phyloP scores from a whole-genome alignment of 2,329 filamentous ascomycete genomes.

The Aspergillus sojae region DNA sequence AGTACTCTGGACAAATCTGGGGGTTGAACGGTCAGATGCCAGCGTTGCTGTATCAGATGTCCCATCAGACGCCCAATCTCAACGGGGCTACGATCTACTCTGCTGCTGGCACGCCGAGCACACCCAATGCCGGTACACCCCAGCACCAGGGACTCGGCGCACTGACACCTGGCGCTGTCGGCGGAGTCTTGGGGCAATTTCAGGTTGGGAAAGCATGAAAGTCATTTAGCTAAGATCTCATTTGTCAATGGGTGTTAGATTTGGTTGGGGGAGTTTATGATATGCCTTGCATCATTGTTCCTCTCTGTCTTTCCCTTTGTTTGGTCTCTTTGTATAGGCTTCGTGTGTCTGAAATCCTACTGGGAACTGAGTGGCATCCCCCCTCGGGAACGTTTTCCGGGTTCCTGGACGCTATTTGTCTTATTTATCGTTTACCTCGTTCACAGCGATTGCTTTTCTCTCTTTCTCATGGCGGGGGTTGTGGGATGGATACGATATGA shows the following conservation, averaged over 20 bases:
- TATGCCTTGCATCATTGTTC: conserved; percentile 12
- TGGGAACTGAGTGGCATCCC: not conserved
- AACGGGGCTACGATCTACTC: conserved; percentile 57
- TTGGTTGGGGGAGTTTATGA: conserved; percentile 16
- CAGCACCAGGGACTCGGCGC: conserved; percentile 58
- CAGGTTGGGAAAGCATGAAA: conserved; percentile 37
- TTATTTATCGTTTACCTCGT: conserved; percentile 6
- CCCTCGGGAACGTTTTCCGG: not conserved
- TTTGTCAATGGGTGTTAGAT: conserved; percentile 16
- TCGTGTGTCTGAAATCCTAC: not conserved
- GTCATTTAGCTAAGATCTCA: not conserved
- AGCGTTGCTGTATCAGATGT: conserved; percentile 49
- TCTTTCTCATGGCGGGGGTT: conserved; percentile 13
- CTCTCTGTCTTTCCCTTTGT: conserved; percentile 8
- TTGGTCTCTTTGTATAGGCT: conserved; percentile 20
- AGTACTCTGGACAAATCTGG: conserved; percentile 90
- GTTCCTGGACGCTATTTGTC: conserved; percentile 4
- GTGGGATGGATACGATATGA: conserved; percentile 35
- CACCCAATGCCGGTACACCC: conserved; percentile 61
- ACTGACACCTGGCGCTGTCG: conserved; percentile 76
- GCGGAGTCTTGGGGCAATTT: conserved; percentile 76
- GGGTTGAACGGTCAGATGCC: conserved; percentile 76
- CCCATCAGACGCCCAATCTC: conserved; percentile 56
- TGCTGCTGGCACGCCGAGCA: conserved; percentile 63
- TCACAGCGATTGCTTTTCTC: conserved; percentile 5